A percentile compares a stretch with the other conserved stretches of the same genome.
Conservation (phyloP, 257 asterid species). For the Plantago ovata region DNA sequence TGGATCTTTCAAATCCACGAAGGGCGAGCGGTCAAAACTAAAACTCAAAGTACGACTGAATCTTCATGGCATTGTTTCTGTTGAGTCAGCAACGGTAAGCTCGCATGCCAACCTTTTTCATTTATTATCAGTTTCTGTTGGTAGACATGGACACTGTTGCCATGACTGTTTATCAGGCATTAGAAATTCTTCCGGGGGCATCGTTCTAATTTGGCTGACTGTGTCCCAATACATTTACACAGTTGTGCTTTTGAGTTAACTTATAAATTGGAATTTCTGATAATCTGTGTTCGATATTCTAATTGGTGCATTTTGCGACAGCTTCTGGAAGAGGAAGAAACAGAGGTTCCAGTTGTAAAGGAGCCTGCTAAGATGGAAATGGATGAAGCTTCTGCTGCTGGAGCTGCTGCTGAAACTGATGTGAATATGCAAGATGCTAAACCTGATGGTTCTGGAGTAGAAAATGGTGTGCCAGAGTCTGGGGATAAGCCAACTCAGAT, state of each 20-base stretch:
- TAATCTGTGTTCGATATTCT: neutral
- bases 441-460: constrained; percentile 52
- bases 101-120: neutral
- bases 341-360: constrained; percentile 65
- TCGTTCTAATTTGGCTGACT: too few relatives aligned
- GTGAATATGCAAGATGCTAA: constrained; percentile 66
- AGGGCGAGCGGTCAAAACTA: constrained; percentile 62
- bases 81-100: constrained; percentile 83
- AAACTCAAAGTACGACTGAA: constrained; percentile 77
- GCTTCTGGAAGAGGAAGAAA: constrained; percentile 95
- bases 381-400: constrained; percentile 35
- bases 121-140: neutral
- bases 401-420: constrained; percentile 38
- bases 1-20: constrained; percentile 71
- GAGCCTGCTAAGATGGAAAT: constrained; percentile 79
- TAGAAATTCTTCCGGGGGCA: too few relatives aligned
- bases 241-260: too few relatives aligned
- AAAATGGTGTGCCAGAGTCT: constrained; percentile 60
- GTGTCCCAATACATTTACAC: too few relatives aligned
- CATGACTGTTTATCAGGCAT: too few relatives aligned
- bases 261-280: too few relatives aligned
- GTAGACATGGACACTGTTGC: too few relatives aligned
- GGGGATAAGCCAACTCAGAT: constrained; percentile 63
- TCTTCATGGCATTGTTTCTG: constrained; percentile 78
- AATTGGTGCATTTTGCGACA: constrained; percentile 19